Percentiles rank a stretch among this genome's conserved stretches.
These are phyloP conservation scores for Rasamsonia emersonii DNA, from an alignment of 2,329 filamentous ascomycete genomes.

Conservation along the genomic window DNA sequence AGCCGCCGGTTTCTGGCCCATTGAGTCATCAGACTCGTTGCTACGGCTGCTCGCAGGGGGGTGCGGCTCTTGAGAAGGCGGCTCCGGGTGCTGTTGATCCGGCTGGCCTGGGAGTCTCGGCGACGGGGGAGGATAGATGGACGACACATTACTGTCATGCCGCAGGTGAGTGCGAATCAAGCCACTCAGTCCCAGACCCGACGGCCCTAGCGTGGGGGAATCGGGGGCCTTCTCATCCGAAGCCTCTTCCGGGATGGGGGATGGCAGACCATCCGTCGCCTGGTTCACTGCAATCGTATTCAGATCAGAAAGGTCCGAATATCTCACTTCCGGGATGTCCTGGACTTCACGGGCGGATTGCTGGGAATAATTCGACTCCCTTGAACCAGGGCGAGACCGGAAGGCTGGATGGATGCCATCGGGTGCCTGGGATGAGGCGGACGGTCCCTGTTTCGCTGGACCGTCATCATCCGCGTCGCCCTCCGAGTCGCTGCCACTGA, in stretches of 20 bases:
- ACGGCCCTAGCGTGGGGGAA: constrained; percentile 67
- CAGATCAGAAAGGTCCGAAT: constrained; percentile 30
- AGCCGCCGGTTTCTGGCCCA: constrained; percentile 25
- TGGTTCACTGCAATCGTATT: constrained; percentile 33
- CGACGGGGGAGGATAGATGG: constrained; percentile 55
- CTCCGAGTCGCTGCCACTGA: constrained; percentile 31
- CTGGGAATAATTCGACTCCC: constrained; percentile 15
- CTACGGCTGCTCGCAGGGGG: constrained; percentile 44
- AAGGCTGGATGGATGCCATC: constrained; percentile 31
- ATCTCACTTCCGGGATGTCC: constrained; percentile 26
- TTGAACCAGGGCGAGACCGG: constrained; percentile 25
- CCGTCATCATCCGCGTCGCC: constrained; percentile 24
- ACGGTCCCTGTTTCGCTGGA: constrained; percentile 16
- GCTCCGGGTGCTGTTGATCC: constrained; percentile 20
- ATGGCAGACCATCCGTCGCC: constrained; percentile 9
- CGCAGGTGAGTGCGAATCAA: constrained; percentile 80
- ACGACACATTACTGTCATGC: constrained; percentile 71
- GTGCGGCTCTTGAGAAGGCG: constrained; percentile 17
- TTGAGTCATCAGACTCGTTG: constrained; percentile 47
- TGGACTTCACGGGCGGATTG: constrained; percentile 21
- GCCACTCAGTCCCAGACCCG: constrained; percentile 60
- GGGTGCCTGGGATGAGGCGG: constrained; percentile 17
- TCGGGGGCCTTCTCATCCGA: constrained; percentile 41
- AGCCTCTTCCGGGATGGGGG: constrained; percentile 9
- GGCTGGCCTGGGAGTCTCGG: constrained; percentile 20